Conservation (phyloP, 805 yeast genomes). For the Sungouiella thailandica region DNA sequence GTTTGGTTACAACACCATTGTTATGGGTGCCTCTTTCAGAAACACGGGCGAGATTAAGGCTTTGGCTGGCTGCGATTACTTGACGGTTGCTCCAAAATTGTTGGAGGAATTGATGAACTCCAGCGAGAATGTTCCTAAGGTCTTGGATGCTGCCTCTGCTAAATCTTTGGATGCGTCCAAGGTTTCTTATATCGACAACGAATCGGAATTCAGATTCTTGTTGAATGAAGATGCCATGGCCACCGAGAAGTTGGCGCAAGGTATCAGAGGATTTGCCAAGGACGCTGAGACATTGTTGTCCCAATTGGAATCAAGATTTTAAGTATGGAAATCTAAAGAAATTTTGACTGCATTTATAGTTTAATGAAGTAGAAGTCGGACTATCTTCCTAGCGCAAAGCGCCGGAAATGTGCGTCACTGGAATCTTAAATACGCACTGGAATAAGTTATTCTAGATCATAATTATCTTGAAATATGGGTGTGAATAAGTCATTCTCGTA, state of each 20-base stretch:
- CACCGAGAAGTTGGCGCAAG: conserved; percentile 94
- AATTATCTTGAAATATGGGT: too few relatives aligned
- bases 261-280: conserved; percentile 95
- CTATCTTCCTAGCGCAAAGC: too few relatives aligned
- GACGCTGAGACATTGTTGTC: conserved; percentile 79
- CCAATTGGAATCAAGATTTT: conserved; percentile 56
- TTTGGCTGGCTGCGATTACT: conserved; percentile 93
- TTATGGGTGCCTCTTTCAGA: conserved; percentile 99
- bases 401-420: too few relatives aligned
- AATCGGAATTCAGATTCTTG: conserved; percentile 82
- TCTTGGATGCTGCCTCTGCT: conserved; percentile 60
- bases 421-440: too few relatives aligned
- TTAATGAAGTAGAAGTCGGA: not conserved
- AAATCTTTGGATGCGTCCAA: conserved; percentile 48
- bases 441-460: not conserved
- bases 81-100: conserved; percentile 91
- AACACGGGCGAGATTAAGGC: conserved; percentile 93
- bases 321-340: conserved; percentile 12
- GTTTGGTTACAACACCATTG: conserved; percentile 92
- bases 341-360: not conserved
- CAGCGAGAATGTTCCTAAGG: conserved; percentile 71
- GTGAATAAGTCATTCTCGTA: too few relatives aligned
- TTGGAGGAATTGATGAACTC: conserved; percentile 86
- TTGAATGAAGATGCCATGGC: conserved; percentile 98
- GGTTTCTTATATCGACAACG: conserved; percentile 80